Base-by-base conservation (phyloP, 2,329 filamentous ascomycete species). In the Verticillium dahliae region DNA sequence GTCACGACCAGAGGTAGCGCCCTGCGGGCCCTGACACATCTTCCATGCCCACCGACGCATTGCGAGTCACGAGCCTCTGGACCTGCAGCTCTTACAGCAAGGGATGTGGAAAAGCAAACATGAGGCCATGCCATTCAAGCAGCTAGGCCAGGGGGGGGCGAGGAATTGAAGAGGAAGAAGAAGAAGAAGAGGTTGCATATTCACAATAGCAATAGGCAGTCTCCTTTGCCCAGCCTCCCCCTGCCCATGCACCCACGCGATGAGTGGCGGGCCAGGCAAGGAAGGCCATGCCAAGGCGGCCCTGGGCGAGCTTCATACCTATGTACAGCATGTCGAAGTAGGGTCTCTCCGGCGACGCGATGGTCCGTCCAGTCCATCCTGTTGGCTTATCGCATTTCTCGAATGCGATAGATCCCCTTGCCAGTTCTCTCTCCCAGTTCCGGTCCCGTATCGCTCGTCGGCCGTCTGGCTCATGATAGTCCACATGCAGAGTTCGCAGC, bases 201-300 rank as follows among this genome's bases (percentile, higher is more conserved):
- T 50, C 41, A 50, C 41, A 27, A 18, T 50, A 18, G 22, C 41
- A 18, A 22, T n/a, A 18, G n/a, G n/a, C 41, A n/a, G 9, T 50
- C n/a, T 37, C 35, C 39, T 45, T 9, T n/a, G 56, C 13, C 27
- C 56, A 39, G 37, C 56, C 56, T n/a, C 71, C 73, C 4, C 63
- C 77, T 4, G 74, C 75, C 1, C 61, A 74, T 33, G 6, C 39
- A n/a, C 15, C 13, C 14, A 15, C 41, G 41, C 41, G 41, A n/a
- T 18, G n/a, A 18, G 41, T 18, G 22, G n/a, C 18, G 41, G 15
- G 22, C 9, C 41, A 18, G 41, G 18, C 41, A 50, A 18, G n/a
- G 6, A 37, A 50, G 41, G n/a, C n/a, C 41, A n/a, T 50, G n/a
- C n/a, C 41, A n/a, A 22, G 22, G 41, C 41, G 22, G 41, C 41